Evolutionary conservation across 805 yeast species (phyloP).

Genomic region (Candida palmyrensis): DNA sequence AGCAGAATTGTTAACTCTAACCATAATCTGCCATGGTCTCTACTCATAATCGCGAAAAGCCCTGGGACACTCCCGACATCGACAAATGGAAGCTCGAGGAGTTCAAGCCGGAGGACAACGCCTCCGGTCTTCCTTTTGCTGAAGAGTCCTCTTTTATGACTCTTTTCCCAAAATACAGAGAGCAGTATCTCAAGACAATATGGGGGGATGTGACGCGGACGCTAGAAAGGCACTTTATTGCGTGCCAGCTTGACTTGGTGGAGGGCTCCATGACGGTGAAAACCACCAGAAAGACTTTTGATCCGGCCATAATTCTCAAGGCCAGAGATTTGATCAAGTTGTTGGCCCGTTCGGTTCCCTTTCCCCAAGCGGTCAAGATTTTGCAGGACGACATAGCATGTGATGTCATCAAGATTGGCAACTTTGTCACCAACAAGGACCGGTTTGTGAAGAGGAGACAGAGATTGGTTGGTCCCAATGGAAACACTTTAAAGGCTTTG

Average conservation of each 20-base stretch:
- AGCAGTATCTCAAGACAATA: conserved; percentile 76
- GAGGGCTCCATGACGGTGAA: conserved; percentile 98
- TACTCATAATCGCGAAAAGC: conserved; percentile 90
- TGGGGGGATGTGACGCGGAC: conserved; percentile 93
- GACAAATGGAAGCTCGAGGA: conserved; percentile 91
- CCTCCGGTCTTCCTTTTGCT: conserved; percentile 81
- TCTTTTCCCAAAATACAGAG: conserved; percentile 94
- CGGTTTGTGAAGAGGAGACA: conserved; percentile 94
- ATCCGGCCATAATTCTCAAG: conserved; percentile 88
- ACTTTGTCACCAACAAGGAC: conserved; percentile 82
- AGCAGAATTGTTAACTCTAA: too few species aligned
- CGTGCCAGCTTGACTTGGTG: conserved; percentile 83
- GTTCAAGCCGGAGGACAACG: conserved; percentile 85
- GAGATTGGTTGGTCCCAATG: conserved; percentile 93
- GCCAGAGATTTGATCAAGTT: conserved; percentile 94
- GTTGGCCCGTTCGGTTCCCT: conserved; percentile 93
- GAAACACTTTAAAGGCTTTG: conserved; percentile 92
- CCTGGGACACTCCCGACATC: conserved; percentile 95
- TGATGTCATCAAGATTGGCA: conserved; percentile 94
- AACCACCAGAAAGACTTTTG: conserved; percentile 92
- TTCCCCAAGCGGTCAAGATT: conserved; percentile 91
- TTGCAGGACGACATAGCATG: conserved; percentile 91
- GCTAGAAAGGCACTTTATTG: conserved; percentile 65
- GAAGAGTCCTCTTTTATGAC: conserved; percentile 96
- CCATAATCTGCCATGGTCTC: conserved; percentile 64